phyloP scores from a whole-genome alignment of 306 rosid species.

The Spatholobus suberectus region DNA sequence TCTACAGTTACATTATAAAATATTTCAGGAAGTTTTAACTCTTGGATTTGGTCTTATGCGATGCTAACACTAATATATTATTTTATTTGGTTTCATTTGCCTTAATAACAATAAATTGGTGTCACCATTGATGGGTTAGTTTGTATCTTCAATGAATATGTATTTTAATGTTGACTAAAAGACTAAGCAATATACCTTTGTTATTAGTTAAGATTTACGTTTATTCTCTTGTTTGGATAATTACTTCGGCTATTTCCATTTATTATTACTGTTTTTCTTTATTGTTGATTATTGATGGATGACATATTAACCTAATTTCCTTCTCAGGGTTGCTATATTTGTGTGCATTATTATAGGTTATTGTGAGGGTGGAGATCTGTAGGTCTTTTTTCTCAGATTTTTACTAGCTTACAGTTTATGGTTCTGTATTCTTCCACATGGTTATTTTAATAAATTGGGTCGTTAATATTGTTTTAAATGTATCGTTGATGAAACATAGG shows the following conservation, averaged over 20 bases:
- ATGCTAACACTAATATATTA: no score
- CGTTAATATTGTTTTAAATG: conserved; percentile 13
- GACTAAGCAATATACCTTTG: not conserved
- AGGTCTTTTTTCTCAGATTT: conserved; percentile 44
- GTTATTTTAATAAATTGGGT: conserved; percentile 30
- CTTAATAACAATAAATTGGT: not conserved
- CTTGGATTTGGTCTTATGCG: not conserved
- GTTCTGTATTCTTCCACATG: conserved; percentile 32
- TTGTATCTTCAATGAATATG: conserved; percentile 15
- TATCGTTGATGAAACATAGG: conserved; percentile 55
- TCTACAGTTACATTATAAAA: not conserved
- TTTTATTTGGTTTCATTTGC: not conserved
- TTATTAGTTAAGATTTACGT: not conserved
- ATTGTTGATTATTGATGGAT: conserved; percentile 20
- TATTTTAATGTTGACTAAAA: not conserved
- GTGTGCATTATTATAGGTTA: conserved; percentile 86
- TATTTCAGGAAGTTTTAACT: not conserved
- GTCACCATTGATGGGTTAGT: not conserved
- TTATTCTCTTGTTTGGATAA: not conserved
- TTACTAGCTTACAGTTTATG: not conserved
- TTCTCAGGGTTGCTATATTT: conserved; percentile 88
- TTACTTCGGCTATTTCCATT: conserved; percentile 1
- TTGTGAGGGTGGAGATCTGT: conserved; percentile 94
- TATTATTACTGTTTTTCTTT: not conserved
- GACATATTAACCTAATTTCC: conserved; percentile 30